A percentile compares a stretch with the other conserved stretches of the same genome.
phyloP scores from a whole-genome alignment of 2,329 filamentous ascomycete species.

The Fusarium chlamydosporum region DNA sequence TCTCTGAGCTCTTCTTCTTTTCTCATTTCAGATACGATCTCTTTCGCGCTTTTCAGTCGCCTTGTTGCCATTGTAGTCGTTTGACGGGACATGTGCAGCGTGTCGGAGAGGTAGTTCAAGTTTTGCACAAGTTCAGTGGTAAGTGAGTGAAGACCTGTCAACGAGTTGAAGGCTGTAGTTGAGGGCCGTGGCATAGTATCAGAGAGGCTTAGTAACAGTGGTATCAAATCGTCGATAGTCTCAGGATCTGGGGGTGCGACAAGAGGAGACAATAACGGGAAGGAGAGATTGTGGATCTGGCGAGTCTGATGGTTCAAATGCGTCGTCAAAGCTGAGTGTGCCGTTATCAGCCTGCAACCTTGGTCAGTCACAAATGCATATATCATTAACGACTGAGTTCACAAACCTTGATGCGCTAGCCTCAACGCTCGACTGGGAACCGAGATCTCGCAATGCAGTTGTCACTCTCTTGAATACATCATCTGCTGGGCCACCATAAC shows the following conservation, averaged over 20 bases:
- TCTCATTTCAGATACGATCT: slow-evolving; percentile 87
- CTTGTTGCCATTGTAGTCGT: slow-evolving; percentile 85
- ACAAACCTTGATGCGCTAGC: slow-evolving; percentile 77
- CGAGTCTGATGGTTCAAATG: slow-evolving; percentile 83
- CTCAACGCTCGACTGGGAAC: slow-evolving; percentile 79
- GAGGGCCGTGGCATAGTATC: slow-evolving; percentile 76
- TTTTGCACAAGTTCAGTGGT: slow-evolving; percentile 82
- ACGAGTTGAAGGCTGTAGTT: slow-evolving; percentile 73
- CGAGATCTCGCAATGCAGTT: slow-evolving; percentile 78
- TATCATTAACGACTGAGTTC: background rate
- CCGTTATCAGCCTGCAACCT: slow-evolving; percentile 76
- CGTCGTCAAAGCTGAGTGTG: slow-evolving; percentile 80
- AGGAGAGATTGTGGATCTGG: slow-evolving; percentile 79
- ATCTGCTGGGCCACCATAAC: slow-evolving; percentile 74
- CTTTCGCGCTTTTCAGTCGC: slow-evolving; percentile 83
- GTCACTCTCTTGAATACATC: slow-evolving; percentile 77
- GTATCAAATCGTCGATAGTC: slow-evolving; percentile 77
- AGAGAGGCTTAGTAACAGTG: slow-evolving; percentile 74
- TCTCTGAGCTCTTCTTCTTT: slow-evolving; percentile 86
- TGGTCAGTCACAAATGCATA: slow-evolving; percentile 31
- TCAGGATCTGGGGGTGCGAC: slow-evolving; percentile 73
- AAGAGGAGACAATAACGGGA: slow-evolving; percentile 78
- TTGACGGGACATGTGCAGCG: slow-evolving; percentile 93
- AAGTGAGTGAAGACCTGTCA: slow-evolving; percentile 77
- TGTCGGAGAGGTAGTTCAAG: slow-evolving; percentile 88